Conservation (phyloP, 441 rosid species). For the Bocquillonia castaneifolia region DNA sequence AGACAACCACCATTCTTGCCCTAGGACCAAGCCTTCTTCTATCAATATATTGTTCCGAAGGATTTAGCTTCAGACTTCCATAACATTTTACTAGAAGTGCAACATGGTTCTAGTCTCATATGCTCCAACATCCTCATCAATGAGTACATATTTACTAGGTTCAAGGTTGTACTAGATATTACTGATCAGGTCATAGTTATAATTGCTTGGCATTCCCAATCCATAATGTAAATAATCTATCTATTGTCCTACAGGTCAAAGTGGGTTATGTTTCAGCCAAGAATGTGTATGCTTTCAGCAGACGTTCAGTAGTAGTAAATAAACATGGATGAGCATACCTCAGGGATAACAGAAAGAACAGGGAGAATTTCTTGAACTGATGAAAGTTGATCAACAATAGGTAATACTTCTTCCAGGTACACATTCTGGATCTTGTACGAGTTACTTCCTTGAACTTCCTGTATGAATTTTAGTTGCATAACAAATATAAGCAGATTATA, state of each 20-base stretch:
- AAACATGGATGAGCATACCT: slow-evolving; percentile 39
- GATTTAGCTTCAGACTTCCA: not conserved
- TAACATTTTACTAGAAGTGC: too few species aligned
- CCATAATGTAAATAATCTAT: not conserved
- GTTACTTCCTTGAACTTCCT: slow-evolving; percentile 40
- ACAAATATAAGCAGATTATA: slow-evolving; percentile 1
- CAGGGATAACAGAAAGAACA: slow-evolving; percentile 63
- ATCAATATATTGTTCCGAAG: too few species aligned
- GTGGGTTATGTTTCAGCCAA: not conserved
- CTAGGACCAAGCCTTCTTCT: too few species aligned
- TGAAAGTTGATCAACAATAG: slow-evolving; percentile 42
- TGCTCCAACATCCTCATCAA: too few species aligned
- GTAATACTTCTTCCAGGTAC: slow-evolving; percentile 37
- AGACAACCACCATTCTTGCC: not conserved
- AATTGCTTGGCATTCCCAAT: not conserved
- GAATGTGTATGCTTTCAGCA: not conserved
- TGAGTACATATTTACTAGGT: too few species aligned
- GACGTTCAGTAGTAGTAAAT: not conserved
- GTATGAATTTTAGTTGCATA: slow-evolving; percentile 14
- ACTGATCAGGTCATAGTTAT: too few species aligned
- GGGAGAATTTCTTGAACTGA: slow-evolving; percentile 64
- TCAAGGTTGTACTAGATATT: too few species aligned
- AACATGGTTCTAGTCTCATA: too few species aligned
- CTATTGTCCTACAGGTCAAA: not conserved
- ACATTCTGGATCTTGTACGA: slow-evolving; percentile 29